phyloP scores from a whole-genome alignment of 75 land plant genomes.

The Cryptomeria japonica region DNA sequence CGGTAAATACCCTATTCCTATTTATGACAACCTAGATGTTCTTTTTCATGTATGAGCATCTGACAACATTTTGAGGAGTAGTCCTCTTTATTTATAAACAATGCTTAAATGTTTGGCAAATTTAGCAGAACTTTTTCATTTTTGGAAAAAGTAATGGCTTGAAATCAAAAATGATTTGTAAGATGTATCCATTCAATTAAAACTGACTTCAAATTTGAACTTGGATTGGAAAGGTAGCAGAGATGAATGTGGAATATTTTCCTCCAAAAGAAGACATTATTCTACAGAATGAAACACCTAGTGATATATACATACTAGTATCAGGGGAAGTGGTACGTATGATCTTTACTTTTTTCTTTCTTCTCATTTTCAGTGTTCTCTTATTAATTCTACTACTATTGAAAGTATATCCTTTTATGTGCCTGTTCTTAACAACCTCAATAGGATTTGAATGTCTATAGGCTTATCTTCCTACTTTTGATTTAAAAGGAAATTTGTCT shows the following conservation, averaged over 20 bases:
- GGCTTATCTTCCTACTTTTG: not conserved
- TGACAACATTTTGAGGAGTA: not conserved
- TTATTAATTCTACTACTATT: not conserved
- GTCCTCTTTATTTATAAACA: not conserved
- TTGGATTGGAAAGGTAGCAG: conserved; percentile 30
- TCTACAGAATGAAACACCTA: conserved; percentile 37
- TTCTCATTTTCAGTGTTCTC: not conserved
- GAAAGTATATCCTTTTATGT: not conserved
- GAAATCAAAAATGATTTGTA: not conserved
- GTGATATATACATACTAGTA: conserved; percentile 33
- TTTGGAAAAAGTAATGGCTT: not conserved
- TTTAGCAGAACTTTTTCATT: not conserved
- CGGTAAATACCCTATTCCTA: not conserved
- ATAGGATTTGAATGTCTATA: not conserved
- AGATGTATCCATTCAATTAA: not conserved
- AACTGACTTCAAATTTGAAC: not conserved
- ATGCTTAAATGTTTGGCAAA: not conserved
- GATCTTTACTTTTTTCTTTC: not conserved
- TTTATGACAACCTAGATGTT: not conserved
- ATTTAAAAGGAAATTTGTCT: not conserved
- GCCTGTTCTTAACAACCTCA: not conserved
- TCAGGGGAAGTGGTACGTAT: conserved; percentile 31
- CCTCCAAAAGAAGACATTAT: conserved; percentile 42
- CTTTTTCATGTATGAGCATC: not conserved
- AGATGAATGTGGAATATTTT: conserved; percentile 43